Evolutionary conservation across 2,329 filamentous ascomycete genomes (phyloP).

Genomic region (Colletotrichum sp.): DNA sequence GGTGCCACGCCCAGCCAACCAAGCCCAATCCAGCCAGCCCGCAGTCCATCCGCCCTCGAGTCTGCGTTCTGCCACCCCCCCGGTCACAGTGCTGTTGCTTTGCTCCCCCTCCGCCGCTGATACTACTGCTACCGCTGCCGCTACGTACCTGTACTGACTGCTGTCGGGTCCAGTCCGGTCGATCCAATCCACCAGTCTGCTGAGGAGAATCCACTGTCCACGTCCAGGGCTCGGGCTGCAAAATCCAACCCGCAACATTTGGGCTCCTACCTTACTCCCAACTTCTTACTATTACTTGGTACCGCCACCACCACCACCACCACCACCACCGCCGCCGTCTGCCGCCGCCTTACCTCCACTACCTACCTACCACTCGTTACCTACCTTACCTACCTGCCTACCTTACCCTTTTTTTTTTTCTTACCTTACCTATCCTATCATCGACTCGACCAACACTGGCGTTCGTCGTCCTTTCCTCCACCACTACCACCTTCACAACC

Average conservation of each 20-base stretch:
- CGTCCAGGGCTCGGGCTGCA: conserved; percentile 20
- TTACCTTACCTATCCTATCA: conserved; percentile 13
- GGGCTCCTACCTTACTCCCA: conserved; percentile 12
- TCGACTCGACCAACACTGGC: conserved; percentile 7
- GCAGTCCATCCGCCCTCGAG: background rate
- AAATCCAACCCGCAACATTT: conserved; percentile 16
- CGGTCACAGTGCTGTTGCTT: conserved; percentile 14
- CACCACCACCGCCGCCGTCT: background rate
- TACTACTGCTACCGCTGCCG: background rate
- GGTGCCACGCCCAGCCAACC: background rate
- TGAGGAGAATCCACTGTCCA: conserved; percentile 17
- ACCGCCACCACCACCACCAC: background rate
- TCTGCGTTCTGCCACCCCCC: background rate
- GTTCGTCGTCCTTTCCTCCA: conserved; percentile 21
- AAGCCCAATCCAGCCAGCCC: background rate
- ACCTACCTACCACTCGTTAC: background rate
- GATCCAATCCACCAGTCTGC: conserved; percentile 22
- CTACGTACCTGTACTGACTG: conserved; percentile 9
- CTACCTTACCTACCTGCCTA: background rate
- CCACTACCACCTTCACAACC: conserved; percentile 23
- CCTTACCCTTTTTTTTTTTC: conserved; percentile 3
- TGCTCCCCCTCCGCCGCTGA: background rate
- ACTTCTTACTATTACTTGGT: background rate
- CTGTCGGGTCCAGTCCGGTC: conserved; percentile 21
- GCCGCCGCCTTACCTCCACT: background rate